phyloP scores from a whole-genome alignment of 306 rosid species.

The Vicia faba region DNA sequence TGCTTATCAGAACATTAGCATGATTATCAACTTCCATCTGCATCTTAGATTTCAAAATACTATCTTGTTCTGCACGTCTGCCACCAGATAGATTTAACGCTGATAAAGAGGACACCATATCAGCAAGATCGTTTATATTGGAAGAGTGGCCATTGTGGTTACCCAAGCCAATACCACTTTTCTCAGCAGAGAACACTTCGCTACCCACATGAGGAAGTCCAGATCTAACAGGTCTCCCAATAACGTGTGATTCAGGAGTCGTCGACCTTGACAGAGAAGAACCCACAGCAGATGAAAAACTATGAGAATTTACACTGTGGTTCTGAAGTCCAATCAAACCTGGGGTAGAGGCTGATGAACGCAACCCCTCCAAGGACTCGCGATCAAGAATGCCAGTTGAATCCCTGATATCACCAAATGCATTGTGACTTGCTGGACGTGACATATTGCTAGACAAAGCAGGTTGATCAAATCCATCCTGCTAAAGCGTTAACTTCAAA shows the following conservation, averaged over 20 bases:
- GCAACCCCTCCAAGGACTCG: constrained; percentile 63
- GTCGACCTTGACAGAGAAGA: constrained; percentile 65
- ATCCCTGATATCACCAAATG: constrained; percentile 65
- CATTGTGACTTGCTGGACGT: constrained; percentile 64
- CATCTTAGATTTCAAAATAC: constrained; percentile 59
- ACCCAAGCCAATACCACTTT: constrained; percentile 49
- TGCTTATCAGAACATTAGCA: constrained; percentile 53
- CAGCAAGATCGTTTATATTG: constrained; percentile 58
- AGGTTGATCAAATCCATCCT: constrained; percentile 83
- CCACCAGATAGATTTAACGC: constrained; percentile 63
- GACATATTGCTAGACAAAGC: constrained; percentile 61
- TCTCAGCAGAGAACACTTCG: constrained; percentile 56
- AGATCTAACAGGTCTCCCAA: constrained; percentile 66
- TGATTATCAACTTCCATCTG: constrained; percentile 56
- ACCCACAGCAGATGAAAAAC: constrained; percentile 61
- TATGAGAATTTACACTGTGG: constrained; percentile 53
- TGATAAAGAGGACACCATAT: constrained; percentile 61
- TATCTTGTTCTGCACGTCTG: constrained; percentile 64
- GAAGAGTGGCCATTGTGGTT: constrained; percentile 56
- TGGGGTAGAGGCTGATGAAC: constrained; percentile 52
- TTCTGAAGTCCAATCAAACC: constrained; percentile 65
- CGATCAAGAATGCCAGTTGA: constrained; percentile 52
- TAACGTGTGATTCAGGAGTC: constrained; percentile 72
- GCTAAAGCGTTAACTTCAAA: constrained; percentile 45
- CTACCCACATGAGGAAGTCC: constrained; percentile 66